A percentile compares a stretch with the other conserved stretches of the same genome.
phyloP scores from a whole-genome alignment of 2,329 filamentous ascomycete species.

The Paecilomyces formosus region DNA sequence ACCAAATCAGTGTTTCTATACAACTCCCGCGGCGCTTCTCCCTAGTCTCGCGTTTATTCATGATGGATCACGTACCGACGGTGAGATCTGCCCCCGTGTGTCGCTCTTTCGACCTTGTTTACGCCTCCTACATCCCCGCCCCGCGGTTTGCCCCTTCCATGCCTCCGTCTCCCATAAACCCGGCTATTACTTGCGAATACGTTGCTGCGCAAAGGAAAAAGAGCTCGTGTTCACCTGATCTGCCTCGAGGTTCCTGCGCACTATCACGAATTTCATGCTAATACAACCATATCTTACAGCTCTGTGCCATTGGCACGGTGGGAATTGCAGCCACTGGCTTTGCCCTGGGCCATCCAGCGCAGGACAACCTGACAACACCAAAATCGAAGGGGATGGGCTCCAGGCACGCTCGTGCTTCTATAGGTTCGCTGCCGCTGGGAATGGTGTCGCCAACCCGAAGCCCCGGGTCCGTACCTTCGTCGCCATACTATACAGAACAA shows the following conservation, averaged over 20 bases:
- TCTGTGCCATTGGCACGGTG: constrained; percentile 58
- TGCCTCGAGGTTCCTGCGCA: neutral
- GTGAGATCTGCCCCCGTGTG: constrained; percentile 17
- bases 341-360: constrained; percentile 47
- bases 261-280: neutral
- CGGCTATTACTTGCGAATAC: neutral
- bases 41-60: constrained; percentile 22
- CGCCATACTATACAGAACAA: constrained; percentile 1
- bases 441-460: constrained; percentile 9
- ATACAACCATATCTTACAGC: constrained; percentile 29
- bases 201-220: neutral
- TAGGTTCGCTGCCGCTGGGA: constrained; percentile 7
- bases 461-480: constrained; percentile 12
- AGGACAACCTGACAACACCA: constrained; percentile 22
- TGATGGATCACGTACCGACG: constrained; percentile 36
- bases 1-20: constrained; percentile 21
- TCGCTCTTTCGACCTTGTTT: constrained; percentile 1
- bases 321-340: constrained; percentile 54
- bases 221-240: neutral
- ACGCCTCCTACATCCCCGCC: neutral
- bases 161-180: neutral
- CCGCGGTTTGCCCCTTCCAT: neutral
- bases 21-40: constrained; percentile 24
- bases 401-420: constrained; percentile 12
- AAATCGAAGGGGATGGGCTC: constrained; percentile 19